Evolutionary conservation across 345 rosid genomes (phyloP).

Genomic region (Populus euphratica): DNA sequence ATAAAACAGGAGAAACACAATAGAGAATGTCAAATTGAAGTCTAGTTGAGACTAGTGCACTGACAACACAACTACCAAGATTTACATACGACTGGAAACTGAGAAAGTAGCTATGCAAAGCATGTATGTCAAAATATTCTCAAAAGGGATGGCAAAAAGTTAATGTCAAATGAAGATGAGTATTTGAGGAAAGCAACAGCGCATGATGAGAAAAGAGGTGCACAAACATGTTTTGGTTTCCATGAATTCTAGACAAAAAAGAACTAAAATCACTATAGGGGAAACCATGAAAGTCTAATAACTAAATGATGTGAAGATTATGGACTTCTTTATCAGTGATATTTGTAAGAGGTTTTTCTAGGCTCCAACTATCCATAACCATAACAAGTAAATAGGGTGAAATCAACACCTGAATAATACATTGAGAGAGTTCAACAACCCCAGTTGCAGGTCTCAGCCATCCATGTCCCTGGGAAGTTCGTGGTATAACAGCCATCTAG

Average conservation of each 20-base stretch:
- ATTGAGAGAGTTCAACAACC: slow-evolving; percentile 93
- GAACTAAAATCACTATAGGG: neutral
- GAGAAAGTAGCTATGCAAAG: neutral
- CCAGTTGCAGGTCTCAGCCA: slow-evolving; percentile 98
- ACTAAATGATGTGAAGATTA: neutral
- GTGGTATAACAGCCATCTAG: slow-evolving; percentile 95
- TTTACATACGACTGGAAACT: neutral
- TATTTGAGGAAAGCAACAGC: neutral
- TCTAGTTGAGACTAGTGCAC: neutral
- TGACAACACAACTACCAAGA: neutral
- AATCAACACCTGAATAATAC: slow-evolving; percentile 74
- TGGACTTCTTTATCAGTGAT: neutral
- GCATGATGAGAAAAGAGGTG: neutral
- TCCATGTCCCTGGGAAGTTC: slow-evolving; percentile 88
- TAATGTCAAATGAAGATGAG: neutral
- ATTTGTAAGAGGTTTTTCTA: neutral
- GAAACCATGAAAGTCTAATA: neutral
- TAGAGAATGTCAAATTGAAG: neutral
- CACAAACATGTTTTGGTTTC: neutral
- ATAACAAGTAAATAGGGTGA: neutral
- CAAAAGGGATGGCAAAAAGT: neutral
- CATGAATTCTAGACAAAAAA: neutral
- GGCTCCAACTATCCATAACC: neutral
- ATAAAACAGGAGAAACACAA: neutral
- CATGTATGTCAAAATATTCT: neutral